A percentile compares a stretch with the other conserved stretches of the same genome.
These are phyloP conservation scores for Plasmodium gallinaceum DNA, from an alignment of 169 alveolate genomes.

Conservation along the genomic window DNA sequence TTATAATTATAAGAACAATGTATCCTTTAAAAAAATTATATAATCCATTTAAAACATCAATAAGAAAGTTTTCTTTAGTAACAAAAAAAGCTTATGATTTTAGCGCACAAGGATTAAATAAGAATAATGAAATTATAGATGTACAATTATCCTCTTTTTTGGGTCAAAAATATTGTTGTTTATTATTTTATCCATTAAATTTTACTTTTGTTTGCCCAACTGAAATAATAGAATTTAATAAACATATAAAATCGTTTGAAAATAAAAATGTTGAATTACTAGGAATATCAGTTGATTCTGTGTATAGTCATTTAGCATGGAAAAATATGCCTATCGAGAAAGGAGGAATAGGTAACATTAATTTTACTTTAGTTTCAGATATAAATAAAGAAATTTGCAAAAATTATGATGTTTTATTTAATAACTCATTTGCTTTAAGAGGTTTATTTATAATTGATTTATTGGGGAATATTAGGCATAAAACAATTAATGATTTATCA, in stretches of 20 bases:
- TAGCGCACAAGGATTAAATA: slow-evolving; percentile 79
- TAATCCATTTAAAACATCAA: slow-evolving; percentile 8
- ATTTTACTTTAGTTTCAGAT: slow-evolving; percentile 87
- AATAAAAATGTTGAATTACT: slow-evolving; percentile 81
- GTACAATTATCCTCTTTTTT: slow-evolving; percentile 79
- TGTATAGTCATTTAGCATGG: slow-evolving; percentile 87
- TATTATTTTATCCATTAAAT: slow-evolving; percentile 87
- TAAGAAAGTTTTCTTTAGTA: slow-evolving; percentile 73
- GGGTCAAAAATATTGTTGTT: slow-evolving; percentile 80
- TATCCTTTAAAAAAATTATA: slow-evolving; percentile 9
- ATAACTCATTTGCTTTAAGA: slow-evolving; percentile 84
- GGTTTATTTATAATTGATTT: slow-evolving; percentile 84
- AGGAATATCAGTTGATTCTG: slow-evolving; percentile 88
- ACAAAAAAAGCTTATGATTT: slow-evolving; percentile 80
- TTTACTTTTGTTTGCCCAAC: slow-evolving; percentile 89
- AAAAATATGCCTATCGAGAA: slow-evolving; percentile 80
- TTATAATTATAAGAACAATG: slow-evolving; percentile 3
- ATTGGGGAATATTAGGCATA: slow-evolving; percentile 83
- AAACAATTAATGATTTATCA: slow-evolving; percentile 83
- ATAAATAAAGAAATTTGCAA: slow-evolving; percentile 79
- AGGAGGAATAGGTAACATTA: slow-evolving; percentile 84
- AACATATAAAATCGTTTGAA: slow-evolving; percentile 81
- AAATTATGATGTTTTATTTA: slow-evolving; percentile 82
- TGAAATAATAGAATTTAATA: slow-evolving; percentile 85
- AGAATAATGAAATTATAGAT: slow-evolving; percentile 77